A percentile compares a stretch with the other conserved stretches of the same genome.
phyloP scores from a whole-genome alignment of 129 eudicot genomes.

The Saposhnikovia divaricata region DNA sequence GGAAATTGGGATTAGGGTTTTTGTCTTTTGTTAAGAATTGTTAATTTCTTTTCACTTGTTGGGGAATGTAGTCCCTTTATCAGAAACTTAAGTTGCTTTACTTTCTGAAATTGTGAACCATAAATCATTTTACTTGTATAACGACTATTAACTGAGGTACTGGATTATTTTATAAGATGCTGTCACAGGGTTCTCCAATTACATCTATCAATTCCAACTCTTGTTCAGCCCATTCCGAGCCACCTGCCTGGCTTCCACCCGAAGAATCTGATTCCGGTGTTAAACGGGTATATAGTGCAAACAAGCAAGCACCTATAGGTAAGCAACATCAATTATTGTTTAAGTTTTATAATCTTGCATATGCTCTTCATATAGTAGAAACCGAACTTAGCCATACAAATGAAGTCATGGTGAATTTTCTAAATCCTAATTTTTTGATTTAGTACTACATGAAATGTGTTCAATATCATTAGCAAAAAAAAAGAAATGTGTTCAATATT shows the following conservation, averaged over 20 bases:
- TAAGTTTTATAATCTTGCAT: neutral
- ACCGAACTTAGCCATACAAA: neutral
- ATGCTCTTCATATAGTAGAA: neutral
- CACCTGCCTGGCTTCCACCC: slow-evolving; percentile 42
- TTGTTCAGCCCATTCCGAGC: slow-evolving; percentile 45
- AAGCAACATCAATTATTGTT: neutral
- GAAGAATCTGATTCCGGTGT: slow-evolving; percentile 58
- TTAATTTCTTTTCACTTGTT: neutral
- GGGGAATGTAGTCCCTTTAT: neutral
- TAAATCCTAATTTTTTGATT: neutral
- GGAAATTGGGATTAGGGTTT: neutral
- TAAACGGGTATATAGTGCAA: slow-evolving; percentile 23
- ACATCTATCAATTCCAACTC: slow-evolving; percentile 45
- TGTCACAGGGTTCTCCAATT: slow-evolving; percentile 63
- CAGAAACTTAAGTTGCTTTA: neutral
- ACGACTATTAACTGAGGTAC: neutral
- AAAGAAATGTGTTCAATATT: neutral
- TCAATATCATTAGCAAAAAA: neutral
- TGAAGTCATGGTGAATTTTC: neutral
- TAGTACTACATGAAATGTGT: neutral
- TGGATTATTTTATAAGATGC: slow-evolving; percentile 26
- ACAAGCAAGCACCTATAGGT: slow-evolving; percentile 28
- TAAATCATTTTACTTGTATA: neutral
- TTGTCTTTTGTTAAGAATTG: neutral
- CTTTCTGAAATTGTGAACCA: neutral